phyloP scores from a whole-genome alignment of 2,329 filamentous ascomycete species.

The Calonectria montana region DNA sequence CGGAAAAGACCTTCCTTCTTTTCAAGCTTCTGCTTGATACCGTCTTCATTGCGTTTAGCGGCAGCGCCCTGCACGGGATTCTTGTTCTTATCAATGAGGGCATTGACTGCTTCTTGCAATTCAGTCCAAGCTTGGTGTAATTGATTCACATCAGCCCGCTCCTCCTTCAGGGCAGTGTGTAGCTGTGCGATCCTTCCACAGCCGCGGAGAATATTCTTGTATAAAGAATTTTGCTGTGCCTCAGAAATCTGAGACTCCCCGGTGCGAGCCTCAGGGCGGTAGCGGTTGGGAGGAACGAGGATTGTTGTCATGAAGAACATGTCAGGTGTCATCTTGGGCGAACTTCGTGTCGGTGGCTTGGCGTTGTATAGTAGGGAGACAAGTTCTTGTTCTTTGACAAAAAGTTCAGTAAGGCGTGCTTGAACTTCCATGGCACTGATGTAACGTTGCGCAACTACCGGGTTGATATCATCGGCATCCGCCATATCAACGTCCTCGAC shows the following conservation, averaged over 20 bases:
- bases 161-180: conserved; percentile 62
- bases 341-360: conserved; percentile 69
- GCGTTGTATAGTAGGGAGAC: conserved; percentile 87
- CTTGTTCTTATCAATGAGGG: conserved; percentile 89
- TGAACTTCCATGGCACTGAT: conserved; percentile 87
- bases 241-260: conserved; percentile 87
- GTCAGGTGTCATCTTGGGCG: conserved; percentile 73
- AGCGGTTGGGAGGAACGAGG: conserved; percentile 92
- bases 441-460: conserved; percentile 70
- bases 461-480: conserved; percentile 45
- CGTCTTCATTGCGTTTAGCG: conserved; percentile 84
- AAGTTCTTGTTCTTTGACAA: conserved; percentile 88
- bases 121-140: conserved; percentile 85
- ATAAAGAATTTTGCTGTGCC: conserved; percentile 87
- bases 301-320: conserved; percentile 95
- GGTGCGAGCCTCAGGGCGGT: conserved; percentile 85
- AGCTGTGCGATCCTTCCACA: conserved; percentile 81
- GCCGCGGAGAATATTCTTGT: conserved; percentile 83
- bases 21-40: conserved; percentile 97
- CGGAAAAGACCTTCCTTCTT: conserved; percentile 99
- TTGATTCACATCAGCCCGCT: conserved; percentile 68
- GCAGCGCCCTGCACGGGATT: conserved; percentile 85
- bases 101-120: conserved; percentile 90
- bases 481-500: conserved; percentile 52
- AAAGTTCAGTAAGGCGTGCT: conserved; percentile 81